Evolutionary conservation across 2,329 filamentous ascomycete species (phyloP).

Genomic region (Colletotrichum destructivum): DNA sequence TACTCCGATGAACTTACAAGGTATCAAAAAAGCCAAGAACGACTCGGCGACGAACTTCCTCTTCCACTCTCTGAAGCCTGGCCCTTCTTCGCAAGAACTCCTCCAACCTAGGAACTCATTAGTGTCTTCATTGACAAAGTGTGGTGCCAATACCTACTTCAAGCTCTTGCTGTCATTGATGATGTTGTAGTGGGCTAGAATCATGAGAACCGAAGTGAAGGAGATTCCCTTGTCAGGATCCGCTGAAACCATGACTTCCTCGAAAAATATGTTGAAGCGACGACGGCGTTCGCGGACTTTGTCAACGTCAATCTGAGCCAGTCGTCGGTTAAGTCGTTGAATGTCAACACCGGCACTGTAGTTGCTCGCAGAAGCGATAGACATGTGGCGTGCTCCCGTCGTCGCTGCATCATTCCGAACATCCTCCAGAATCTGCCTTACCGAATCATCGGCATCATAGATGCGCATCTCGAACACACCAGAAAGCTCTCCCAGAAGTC

Average conservation of each 20-base stretch:
- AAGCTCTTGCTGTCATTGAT: slow-evolving; percentile 98
- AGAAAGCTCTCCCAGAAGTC: slow-evolving; percentile 90
- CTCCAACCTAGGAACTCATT: slow-evolving; percentile 75
- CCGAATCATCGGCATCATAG: slow-evolving; percentile 91
- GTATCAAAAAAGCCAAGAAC: slow-evolving; percentile 98
- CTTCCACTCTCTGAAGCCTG: slow-evolving; percentile 92
- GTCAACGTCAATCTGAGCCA: slow-evolving; percentile 80
- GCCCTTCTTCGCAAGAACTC: slow-evolving; percentile 94
- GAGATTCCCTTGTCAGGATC: slow-evolving; percentile 91
- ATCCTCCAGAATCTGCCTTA: slow-evolving; percentile 89
- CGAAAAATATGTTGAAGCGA: slow-evolving; percentile 94
- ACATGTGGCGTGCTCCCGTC: slow-evolving; percentile 63
- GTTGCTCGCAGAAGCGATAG: slow-evolving; percentile 67
- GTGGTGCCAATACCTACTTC: slow-evolving; percentile 65
- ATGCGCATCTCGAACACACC: slow-evolving; percentile 98
- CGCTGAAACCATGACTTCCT: slow-evolving; percentile 94
- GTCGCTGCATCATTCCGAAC: slow-evolving; percentile 69
- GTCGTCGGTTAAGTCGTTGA: slow-evolving; percentile 79
- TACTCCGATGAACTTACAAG: slow-evolving; percentile 65
- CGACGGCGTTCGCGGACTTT: slow-evolving; percentile 82
- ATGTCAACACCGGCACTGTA: slow-evolving; percentile 78
- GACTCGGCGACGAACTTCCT: slow-evolving; percentile 90
- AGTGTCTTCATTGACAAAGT: not conserved
- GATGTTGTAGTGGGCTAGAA: slow-evolving; percentile 97
- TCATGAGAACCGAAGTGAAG: slow-evolving; percentile 94